Evolutionary conservation across 805 yeast genomes (phyloP).

Genomic region (Scheffersomyces spartinae): DNA sequence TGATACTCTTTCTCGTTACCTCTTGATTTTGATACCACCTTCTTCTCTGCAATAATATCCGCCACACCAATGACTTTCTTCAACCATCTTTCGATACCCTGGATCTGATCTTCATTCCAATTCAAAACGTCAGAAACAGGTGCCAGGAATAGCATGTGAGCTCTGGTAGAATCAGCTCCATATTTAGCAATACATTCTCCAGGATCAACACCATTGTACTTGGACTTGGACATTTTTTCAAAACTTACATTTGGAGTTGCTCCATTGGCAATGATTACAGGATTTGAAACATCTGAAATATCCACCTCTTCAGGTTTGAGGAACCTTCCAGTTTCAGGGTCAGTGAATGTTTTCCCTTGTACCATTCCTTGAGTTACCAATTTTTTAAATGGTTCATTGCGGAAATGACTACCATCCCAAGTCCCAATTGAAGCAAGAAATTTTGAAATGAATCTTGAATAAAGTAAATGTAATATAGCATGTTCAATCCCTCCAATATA

Average conservation of each 20-base stretch:
- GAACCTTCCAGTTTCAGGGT: slow-evolving; percentile 64
- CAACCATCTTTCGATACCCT: slow-evolving; percentile 84
- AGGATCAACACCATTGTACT: slow-evolving; percentile 91
- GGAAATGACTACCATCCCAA: slow-evolving; percentile 49
- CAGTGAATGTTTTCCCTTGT: slow-evolving; percentile 73
- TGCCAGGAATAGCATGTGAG: slow-evolving; percentile 86
- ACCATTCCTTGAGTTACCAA: slow-evolving; percentile 97
- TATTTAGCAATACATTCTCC: slow-evolving; percentile 56
- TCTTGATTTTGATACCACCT: slow-evolving; percentile 1
- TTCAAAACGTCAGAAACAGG: slow-evolving; percentile 71
- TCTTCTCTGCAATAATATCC: slow-evolving; percentile 6
- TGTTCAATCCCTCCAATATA: slow-evolving; percentile 96
- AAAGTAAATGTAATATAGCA: slow-evolving; percentile 83
- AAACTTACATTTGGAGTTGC: slow-evolving; percentile 41
- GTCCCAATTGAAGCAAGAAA: slow-evolving; percentile 55
- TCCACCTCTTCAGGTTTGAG: slow-evolving; percentile 71
- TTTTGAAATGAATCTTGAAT: slow-evolving; percentile 77
- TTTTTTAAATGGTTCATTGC: slow-evolving; percentile 72
- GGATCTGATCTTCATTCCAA: slow-evolving; percentile 86
- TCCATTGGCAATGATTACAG: slow-evolving; percentile 40
- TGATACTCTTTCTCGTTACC: slow-evolving; percentile 4
- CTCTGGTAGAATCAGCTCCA: slow-evolving; percentile 93
- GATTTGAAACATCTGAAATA: slow-evolving; percentile 22
- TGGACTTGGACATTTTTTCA: slow-evolving; percentile 96
- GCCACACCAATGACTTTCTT: slow-evolving; percentile 36